phyloP scores from a whole-genome alignment of 225 moss, liverwort and hornwort genomes.

The Straminergon stramineum region DNA sequence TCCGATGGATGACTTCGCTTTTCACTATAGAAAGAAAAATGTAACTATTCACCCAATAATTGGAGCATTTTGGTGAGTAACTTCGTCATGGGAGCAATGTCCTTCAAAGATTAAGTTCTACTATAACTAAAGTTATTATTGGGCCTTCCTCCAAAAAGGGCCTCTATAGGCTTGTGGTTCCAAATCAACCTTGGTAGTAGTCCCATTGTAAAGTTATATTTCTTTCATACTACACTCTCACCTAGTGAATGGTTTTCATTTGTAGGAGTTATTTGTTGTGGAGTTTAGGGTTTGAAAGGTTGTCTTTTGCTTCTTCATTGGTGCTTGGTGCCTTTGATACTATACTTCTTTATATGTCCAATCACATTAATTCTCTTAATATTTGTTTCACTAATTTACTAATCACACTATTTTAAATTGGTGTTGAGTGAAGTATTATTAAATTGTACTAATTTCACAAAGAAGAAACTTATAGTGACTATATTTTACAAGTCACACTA shows the following conservation, averaged over 20 bases:
- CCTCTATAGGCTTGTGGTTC: background rate
- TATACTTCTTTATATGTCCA: rapidly evolving
- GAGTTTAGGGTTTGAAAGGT: background rate
- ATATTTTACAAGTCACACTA: background rate
- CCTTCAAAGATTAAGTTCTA: too few relatives aligned
- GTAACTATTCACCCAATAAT: too few relatives aligned
- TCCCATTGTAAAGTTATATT: background rate
- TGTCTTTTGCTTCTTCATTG: too few relatives aligned
- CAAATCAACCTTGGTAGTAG: background rate
- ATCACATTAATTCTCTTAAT: background rate
- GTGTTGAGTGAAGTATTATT: background rate
- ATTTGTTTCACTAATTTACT: background rate
- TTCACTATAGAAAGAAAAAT: too few relatives aligned
- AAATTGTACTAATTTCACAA: background rate
- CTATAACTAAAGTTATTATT: background rate
- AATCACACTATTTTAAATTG: background rate
- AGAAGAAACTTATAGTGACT: background rate
- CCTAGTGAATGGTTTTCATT: background rate
- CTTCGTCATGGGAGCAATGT: too few relatives aligned
- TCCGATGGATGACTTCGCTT: too few relatives aligned
- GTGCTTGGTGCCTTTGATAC: background rate
- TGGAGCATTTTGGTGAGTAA: too few relatives aligned
- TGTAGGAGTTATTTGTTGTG: rapidly evolving
- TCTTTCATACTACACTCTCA: background rate
- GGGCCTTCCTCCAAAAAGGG: rapidly evolving